Evolutionary conservation across 169 alveolate genomes (phyloP), one percentile per base, ranked within the genome.

Genomic region (Neospora caninum): DNA sequence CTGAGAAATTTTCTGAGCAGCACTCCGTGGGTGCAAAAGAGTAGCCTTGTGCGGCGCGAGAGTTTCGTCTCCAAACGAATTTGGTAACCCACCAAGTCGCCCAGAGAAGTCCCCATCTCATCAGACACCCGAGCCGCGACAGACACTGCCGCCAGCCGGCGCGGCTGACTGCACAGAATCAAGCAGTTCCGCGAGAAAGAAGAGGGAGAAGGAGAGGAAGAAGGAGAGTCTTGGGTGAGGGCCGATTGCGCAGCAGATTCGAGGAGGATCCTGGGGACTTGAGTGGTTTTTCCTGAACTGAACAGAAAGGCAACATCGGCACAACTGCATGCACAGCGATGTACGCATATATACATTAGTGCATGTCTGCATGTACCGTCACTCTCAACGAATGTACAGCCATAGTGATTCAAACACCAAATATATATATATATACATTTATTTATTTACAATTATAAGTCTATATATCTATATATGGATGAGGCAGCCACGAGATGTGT

Each of bases 61-160:
- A 99, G 98, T 78, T 97, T 96, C 94, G 99, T 99, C 94, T 99
- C 99, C 96, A 99, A 98, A 88, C 99, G 96, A 31, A 95, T 99
- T 25, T 99, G 97, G 95, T 99, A 99, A 10, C 99, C 99, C 18
- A 99, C 99, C 91, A 97, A 96, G 88, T 97, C 98, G 2, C 99
- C 99, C 88, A 99, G 96, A 58, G 98, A 96, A 0, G 98, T 7
- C 43, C 98, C 98, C 99, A 99, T 98, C 96, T 99, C 99, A 87
- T 98, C 99, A 45, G 99, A 98, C 45, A 99, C 99, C 95, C 99
- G 98, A 96, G 99, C 98, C 42, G 99, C 99, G 1, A 99, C 99
- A 43, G 99, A 98, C 64, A 99, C 99, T 0, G 99, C 99, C 6
- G 99, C 99, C 29, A 99, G 99, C 94, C 99, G 97, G 89, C 99